phyloP scores from a whole-genome alignment of 164 flowering plant species.

The Umbellularia californica region DNA sequence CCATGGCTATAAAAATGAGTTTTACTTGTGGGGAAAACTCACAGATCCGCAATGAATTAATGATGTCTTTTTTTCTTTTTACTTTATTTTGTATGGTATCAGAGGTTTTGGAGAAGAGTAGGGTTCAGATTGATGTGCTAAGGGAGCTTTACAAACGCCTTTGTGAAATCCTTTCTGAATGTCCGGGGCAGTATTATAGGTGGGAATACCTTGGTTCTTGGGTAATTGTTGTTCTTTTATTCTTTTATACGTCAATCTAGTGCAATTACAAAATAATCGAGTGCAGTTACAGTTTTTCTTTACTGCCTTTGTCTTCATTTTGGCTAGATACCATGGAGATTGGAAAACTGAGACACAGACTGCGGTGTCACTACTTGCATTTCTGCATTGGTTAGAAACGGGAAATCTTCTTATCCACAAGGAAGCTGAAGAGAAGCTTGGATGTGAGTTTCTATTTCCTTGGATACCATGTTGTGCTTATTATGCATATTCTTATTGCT shows the following conservation, averaged over 20 bases:
- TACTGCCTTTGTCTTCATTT: slow-evolving; percentile 3
- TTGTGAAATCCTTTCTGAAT: slow-evolving; percentile 55
- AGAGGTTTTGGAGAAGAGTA: slow-evolving; percentile 78
- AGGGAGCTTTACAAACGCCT: slow-evolving; percentile 50
- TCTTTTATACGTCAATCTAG: neutral
- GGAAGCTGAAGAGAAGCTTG: slow-evolving; percentile 83
- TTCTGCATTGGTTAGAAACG: slow-evolving; percentile 89
- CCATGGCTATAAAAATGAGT: no score
- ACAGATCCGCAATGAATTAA: no score
- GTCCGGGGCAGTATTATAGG: slow-evolving; percentile 85
- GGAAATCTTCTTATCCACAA: slow-evolving; percentile 70
- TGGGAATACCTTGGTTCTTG: slow-evolving; percentile 11
- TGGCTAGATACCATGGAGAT: slow-evolving; percentile 82
- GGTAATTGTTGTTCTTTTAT: no score
- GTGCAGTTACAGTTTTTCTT: neutral
- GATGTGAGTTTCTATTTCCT: slow-evolving; percentile 46
- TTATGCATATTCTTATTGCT: neutral
- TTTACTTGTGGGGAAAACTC: no score
- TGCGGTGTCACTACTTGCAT: slow-evolving; percentile 76
- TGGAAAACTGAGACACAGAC: slow-evolving; percentile 93
- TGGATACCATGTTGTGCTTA: neutral
- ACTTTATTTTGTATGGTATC: slow-evolving; percentile 8
- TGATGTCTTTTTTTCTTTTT: neutral
- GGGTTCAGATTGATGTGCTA: slow-evolving; percentile 44
- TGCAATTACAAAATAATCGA: no score